These are phyloP conservation scores for Dacryopinax primogenitus DNA, from an alignment of 768 basidiomycete species.

Conservation along the genomic window DNA sequence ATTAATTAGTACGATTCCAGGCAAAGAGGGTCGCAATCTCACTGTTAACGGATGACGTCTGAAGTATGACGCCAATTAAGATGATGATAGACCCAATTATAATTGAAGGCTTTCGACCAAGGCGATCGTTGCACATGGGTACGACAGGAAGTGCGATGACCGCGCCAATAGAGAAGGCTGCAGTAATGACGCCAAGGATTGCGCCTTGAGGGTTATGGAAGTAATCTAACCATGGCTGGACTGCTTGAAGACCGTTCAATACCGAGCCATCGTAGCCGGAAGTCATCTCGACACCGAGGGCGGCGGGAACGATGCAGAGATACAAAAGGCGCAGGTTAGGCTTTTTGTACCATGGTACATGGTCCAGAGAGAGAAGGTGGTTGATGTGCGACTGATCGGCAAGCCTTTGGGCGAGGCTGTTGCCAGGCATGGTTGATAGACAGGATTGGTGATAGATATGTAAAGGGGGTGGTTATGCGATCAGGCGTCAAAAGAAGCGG, in stretches of 20 bases:
- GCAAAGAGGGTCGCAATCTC: neutral
- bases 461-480: neutral
- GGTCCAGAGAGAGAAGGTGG: conserved; percentile 35
- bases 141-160: conserved; percentile 43
- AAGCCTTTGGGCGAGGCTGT: neutral
- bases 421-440: neutral
- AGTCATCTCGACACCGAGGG: conserved; percentile 51
- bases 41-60: conserved; percentile 14
- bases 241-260: neutral
- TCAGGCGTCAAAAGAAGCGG: neutral
- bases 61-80: conserved; percentile 12
- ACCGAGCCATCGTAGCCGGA: conserved; percentile 32
- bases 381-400: conserved; percentile 13
- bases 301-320: conserved; percentile 45
- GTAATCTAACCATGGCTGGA: conserved; percentile 18
- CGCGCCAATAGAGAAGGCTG: conserved; percentile 48
- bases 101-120: conserved; percentile 43
- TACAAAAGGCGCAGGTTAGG: conserved; percentile 46
- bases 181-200: conserved; percentile 42
- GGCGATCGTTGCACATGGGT: conserved; percentile 37
- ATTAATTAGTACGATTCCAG: neutral
- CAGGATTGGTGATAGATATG: neutral
- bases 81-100: conserved; percentile 33
- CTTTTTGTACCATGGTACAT: conserved; percentile 48
- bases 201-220: conserved; percentile 42